phyloP scores from a whole-genome alignment of 805 yeast species.

The Kluyveromyces wickerhamii region DNA sequence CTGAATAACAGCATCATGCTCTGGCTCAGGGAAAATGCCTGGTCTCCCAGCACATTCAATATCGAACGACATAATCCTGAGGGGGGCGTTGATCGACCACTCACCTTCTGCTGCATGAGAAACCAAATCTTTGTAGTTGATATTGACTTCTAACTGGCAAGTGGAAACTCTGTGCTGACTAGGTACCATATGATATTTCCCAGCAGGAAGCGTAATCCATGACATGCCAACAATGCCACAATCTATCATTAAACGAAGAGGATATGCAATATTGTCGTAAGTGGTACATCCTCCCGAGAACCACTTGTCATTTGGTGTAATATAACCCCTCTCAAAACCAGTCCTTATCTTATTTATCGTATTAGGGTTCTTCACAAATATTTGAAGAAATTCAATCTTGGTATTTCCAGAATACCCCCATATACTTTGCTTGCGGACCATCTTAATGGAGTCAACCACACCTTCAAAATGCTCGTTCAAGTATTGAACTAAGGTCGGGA shows the following conservation, averaged over 20 bases:
- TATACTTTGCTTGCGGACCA: conserved; percentile 69
- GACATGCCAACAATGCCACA: conserved; percentile 93
- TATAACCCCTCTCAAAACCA: conserved; percentile 77
- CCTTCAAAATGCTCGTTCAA: conserved; percentile 40
- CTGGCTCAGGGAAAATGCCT: conserved; percentile 94
- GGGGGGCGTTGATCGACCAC: conserved; percentile 88
- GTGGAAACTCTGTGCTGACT: conserved; percentile 45
- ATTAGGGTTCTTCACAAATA: conserved; percentile 58
- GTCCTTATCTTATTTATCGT: conserved; percentile 62
- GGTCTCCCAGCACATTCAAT: conserved; percentile 98
- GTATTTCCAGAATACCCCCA: conserved; percentile 88
- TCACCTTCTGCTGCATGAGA: conserved; percentile 89
- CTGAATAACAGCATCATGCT: conserved; percentile 89
- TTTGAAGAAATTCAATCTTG: conserved; percentile 70
- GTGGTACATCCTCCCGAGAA: conserved; percentile 56
- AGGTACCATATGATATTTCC: conserved; percentile 49
- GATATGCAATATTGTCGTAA: conserved; percentile 83
- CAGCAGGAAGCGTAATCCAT: conserved; percentile 85
- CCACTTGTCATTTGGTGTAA: conserved; percentile 57
- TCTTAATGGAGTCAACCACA: conserved; percentile 59
- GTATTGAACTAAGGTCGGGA: conserved; percentile 39
- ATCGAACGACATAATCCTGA: conserved; percentile 89
- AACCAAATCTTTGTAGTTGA: conserved; percentile 59
- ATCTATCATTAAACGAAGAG: conserved; percentile 85
- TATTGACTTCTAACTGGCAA: conserved; percentile 77